phyloP scores from a whole-genome alignment of 352 stramenopile species.

The Pythium periplocum region DNA sequence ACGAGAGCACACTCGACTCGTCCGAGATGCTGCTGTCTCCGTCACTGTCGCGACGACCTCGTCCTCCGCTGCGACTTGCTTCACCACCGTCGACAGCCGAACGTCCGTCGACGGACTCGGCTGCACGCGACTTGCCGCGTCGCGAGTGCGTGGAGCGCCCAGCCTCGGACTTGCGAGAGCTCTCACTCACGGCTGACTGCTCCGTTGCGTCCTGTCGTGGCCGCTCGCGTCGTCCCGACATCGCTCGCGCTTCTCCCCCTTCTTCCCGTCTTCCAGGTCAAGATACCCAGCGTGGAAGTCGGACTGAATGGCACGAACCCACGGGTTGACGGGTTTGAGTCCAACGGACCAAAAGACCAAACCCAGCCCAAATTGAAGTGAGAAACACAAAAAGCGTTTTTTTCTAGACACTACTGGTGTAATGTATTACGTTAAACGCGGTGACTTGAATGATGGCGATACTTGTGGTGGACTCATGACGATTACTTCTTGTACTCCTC shows the following conservation, averaged over 20 bases:
- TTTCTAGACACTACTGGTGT: no score
- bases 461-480: no score
- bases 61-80: background rate
- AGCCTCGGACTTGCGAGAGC: background rate
- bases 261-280: no score
- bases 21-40: constrained; percentile 40
- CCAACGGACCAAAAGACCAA: no score
- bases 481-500: constrained; percentile 82
- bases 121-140: background rate
- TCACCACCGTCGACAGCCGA: background rate
- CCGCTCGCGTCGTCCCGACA: constrained; percentile 11
- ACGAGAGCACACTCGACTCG: constrained; percentile 48
- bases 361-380: no score
- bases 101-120: background rate
- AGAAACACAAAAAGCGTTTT: no score
- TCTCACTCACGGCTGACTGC: constrained; percentile 16
- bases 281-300: no score
- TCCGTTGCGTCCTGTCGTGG: constrained; percentile 6
- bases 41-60: constrained; percentile 10
- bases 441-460: no score
- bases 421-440: no score
- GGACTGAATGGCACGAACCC: no score
- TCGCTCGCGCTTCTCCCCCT: background rate
- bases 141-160: constrained; percentile 11
- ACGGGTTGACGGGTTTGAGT: no score